phyloP scores from a whole-genome alignment of 1,284 basidiomycete species.

The Apiotrichum veenhuisii region DNA sequence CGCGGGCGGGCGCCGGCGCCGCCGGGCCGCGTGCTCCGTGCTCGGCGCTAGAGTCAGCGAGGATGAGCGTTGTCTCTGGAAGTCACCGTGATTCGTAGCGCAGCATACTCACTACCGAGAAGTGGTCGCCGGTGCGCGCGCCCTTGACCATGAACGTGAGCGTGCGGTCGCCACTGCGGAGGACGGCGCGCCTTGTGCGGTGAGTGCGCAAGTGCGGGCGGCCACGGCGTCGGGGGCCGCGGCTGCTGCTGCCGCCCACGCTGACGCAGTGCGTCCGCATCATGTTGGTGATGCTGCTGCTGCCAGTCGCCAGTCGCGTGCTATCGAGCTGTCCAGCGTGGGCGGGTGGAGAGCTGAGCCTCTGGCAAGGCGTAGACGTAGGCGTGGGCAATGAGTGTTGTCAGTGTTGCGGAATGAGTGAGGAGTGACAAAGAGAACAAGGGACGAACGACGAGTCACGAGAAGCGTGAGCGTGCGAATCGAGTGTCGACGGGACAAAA shows the following conservation, averaged over 20 bases:
- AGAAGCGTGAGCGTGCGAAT: not conserved
- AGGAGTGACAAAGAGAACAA: not conserved
- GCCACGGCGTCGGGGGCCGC: not conserved
- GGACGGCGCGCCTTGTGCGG: not conserved
- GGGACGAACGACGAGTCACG: too few species aligned
- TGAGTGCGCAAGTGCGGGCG: not conserved
- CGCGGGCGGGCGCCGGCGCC: not conserved
- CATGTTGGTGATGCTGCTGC: not conserved
- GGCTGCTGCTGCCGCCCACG: not conserved
- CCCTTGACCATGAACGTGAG: not conserved
- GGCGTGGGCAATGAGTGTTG: too few species aligned
- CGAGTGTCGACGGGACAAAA: too few species aligned
- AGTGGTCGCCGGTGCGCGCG: not conserved
- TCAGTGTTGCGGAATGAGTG: not conserved
- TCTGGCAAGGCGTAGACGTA: too few species aligned
- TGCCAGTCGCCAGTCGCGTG: not conserved
- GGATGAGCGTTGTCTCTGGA: not conserved
- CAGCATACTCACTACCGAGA: not conserved
- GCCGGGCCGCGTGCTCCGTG: not conserved
- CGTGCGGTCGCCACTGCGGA: not conserved
- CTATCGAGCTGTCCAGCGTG: not conserved
- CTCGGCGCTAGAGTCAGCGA: conserved; percentile 2
- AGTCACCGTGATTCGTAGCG: not conserved
- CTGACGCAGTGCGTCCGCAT: not conserved
- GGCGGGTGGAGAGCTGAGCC: not conserved